Percentiles rank a stretch among this genome's conserved stretches.
Evolutionary conservation across 164 flowering plant species (phyloP).

Genomic region (Kalanchoe fedtschenkoi): DNA sequence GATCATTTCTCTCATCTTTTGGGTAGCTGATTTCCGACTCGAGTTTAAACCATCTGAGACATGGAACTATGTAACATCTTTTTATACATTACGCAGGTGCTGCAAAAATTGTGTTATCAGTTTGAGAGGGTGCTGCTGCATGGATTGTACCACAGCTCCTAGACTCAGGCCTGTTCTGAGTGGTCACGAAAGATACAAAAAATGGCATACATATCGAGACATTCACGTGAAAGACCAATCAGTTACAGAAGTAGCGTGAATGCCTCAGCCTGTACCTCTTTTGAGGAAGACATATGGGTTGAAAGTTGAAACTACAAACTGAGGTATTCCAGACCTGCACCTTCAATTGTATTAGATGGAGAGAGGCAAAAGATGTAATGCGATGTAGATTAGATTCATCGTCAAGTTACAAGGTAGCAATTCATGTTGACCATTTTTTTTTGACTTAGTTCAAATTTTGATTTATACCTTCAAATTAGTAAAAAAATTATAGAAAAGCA

Average conservation of each 20-base stretch:
- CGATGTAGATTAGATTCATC: too few relatives aligned
- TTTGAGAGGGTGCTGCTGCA: slow-evolving; percentile 66
- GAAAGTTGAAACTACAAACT: too few relatives aligned
- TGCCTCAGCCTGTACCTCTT: neutral
- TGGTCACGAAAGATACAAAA: slow-evolving; percentile 59
- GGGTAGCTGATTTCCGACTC: too few relatives aligned
- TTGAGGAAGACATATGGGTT: neutral
- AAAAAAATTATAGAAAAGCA: too few relatives aligned
- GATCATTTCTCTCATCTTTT: too few relatives aligned
- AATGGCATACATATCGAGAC: slow-evolving; percentile 79
- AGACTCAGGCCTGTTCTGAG: slow-evolving; percentile 65
- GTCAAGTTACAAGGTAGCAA: too few relatives aligned
- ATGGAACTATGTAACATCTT: too few relatives aligned
- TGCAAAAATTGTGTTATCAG: slow-evolving; percentile 42
- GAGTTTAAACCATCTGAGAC: too few relatives aligned
- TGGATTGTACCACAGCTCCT: slow-evolving; percentile 52
- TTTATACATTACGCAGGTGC: slow-evolving; percentile 33
- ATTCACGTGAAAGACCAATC: slow-evolving; percentile 16
- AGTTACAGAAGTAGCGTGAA: neutral
- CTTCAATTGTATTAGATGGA: neutral
- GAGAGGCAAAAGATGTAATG: neutral
- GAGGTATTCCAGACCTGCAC: neutral
- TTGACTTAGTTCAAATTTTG: too few relatives aligned
- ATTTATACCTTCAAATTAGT: too few relatives aligned
- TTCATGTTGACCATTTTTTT: too few relatives aligned